Conservation (phyloP, 148 eudicot genomes). For the Dysphania ambrosioides region DNA sequence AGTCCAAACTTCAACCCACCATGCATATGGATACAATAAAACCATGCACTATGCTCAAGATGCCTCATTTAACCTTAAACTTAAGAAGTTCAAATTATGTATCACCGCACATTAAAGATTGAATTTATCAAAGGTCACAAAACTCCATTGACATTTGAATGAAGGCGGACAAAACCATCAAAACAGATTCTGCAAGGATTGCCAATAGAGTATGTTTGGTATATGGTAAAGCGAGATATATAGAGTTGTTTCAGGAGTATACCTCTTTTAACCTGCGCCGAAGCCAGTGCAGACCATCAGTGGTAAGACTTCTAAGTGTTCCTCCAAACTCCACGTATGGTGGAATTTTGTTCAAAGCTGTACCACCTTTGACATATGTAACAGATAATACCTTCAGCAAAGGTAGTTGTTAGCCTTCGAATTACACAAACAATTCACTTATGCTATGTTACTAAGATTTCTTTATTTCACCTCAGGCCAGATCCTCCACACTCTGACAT, state of each 20-base stretch:
- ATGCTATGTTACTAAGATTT: not conserved
- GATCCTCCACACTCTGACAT: not conserved
- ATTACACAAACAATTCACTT: not conserved
- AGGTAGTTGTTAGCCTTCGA: slow-evolving; percentile 14
- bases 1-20: not conserved
- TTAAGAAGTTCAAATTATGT: not conserved
- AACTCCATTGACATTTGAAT: not conserved
- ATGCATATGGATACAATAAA: not conserved
- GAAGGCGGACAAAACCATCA: not conserved
- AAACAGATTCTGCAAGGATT: not conserved
- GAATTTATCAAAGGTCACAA: not conserved
- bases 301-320: slow-evolving; percentile 72
- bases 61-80: not conserved
- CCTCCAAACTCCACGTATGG: slow-evolving; percentile 71
- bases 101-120: not conserved
- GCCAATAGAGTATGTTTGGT: not conserved
- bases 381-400: slow-evolving; percentile 73
- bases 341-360: slow-evolving; percentile 51
- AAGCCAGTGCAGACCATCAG: slow-evolving; percentile 60
- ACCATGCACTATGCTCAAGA: not conserved
- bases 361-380: slow-evolving; percentile 68
- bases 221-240: too few species aligned
- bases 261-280: slow-evolving; percentile 70
- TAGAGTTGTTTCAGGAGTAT: not conserved
- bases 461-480: not conserved